These are phyloP conservation scores for Blastomyces parvus DNA, from an alignment of 2,329 filamentous ascomycete genomes.

Conservation along the genomic window DNA sequence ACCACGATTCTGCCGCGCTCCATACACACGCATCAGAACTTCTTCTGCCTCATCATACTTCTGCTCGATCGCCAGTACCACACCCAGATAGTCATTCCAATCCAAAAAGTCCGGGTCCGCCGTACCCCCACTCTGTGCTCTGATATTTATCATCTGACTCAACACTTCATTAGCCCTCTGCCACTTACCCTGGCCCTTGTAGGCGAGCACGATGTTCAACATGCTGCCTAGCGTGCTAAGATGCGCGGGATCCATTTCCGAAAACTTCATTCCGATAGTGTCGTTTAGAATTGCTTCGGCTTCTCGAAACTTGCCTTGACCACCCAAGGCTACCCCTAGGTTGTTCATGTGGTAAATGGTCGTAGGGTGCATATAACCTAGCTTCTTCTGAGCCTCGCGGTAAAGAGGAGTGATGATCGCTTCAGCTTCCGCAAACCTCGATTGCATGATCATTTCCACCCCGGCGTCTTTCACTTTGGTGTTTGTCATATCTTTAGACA, in stretches of 20 bases:
- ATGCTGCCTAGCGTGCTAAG: neutral
- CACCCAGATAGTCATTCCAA: slow-evolving; percentile 3
- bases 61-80: neutral
- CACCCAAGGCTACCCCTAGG: neutral
- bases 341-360: slow-evolving; percentile 4
- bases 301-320: slow-evolving; percentile 1
- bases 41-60: slow-evolving; percentile 1
- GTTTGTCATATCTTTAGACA: neutral
- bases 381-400: neutral
- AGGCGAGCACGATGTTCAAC: slow-evolving; percentile 4
- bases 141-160: slow-evolving; percentile 4
- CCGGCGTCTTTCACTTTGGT: neutral
- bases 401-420: slow-evolving; percentile 1
- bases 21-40: neutral
- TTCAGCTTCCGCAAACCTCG: neutral
- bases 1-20: neutral
- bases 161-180: slow-evolving; percentile 2
- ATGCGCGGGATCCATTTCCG: neutral
- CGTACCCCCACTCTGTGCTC: neutral
- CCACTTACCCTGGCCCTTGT: slow-evolving; percentile 2
- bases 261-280: slow-evolving; percentile 1
- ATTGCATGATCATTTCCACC: slow-evolving; percentile 1
- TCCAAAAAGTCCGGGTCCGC: slow-evolving; percentile 2
- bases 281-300: slow-evolving; percentile 2
- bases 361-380: slow-evolving; percentile 1